Evolutionary conservation across 2,329 filamentous ascomycete genomes (phyloP).

Genomic region (Lasiodiplodia theobromae): DNA sequence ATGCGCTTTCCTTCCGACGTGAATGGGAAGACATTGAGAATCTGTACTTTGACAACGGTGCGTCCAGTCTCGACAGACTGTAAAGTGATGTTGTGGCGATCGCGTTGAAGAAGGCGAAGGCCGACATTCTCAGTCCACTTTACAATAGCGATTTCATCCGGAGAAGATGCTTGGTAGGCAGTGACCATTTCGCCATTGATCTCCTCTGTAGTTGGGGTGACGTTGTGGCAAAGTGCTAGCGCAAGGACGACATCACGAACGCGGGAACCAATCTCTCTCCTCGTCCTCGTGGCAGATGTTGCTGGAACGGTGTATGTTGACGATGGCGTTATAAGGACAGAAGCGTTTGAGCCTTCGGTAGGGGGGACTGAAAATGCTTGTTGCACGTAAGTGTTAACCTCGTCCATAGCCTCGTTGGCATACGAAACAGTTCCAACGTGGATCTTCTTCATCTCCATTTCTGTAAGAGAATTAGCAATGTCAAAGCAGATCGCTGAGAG

Average conservation of each 20-base stretch:
- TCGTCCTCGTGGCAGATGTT: conserved; percentile 76
- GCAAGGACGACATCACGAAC: conserved; percentile 93
- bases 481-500: conserved; percentile 28
- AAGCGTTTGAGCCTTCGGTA: conserved; percentile 36
- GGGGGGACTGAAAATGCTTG: conserved; percentile 70
- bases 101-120: conserved; percentile 80
- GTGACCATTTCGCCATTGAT: conserved; percentile 78
- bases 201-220: conserved; percentile 89
- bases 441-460: conserved; percentile 99
- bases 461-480: conserved; percentile 49
- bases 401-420: conserved; percentile 98
- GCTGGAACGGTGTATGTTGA: conserved; percentile 70
- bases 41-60: conserved; percentile 81
- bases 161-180: conserved; percentile 94
- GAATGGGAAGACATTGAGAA: conserved; percentile 95
- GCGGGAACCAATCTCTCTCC: conserved; percentile 90
- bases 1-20: conserved; percentile 98
- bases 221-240: conserved; percentile 93
- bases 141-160: conserved; percentile 97
- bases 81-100: conserved; percentile 84
- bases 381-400: conserved; percentile 83
- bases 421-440: conserved; percentile 98
- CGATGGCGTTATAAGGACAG: conserved; percentile 75
- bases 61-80: conserved; percentile 77
- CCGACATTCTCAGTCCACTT: conserved; percentile 94